Conservation (phyloP, 768 basidiomycete species). For the Rhizopogon vesiculosus region DNA sequence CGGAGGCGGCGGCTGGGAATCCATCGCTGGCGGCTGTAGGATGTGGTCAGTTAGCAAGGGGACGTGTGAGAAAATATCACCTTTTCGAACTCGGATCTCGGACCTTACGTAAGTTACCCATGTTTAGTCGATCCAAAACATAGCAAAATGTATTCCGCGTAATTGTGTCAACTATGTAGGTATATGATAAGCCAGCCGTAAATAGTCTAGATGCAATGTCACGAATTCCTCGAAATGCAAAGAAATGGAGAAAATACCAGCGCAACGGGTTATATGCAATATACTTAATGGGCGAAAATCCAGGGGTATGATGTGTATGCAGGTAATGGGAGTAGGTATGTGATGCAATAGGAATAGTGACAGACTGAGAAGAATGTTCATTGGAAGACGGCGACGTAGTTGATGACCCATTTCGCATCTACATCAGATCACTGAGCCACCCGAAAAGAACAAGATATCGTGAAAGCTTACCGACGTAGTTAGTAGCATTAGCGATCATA, state of each 20-base stretch:
- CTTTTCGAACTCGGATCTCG: slow-evolving; percentile 15
- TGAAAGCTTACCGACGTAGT: slow-evolving; percentile 41
- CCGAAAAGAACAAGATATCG: not conserved
- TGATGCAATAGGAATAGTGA: not conserved
- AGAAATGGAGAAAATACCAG: slow-evolving; percentile 5
- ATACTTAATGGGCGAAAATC: not conserved
- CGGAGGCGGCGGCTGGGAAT: slow-evolving; percentile 28
- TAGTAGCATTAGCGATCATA: slow-evolving; percentile 50
- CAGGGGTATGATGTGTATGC: not conserved
- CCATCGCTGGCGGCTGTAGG: slow-evolving; percentile 19
- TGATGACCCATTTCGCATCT: slow-evolving; percentile 56
- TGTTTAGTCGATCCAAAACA: not conserved
- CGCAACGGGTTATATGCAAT: not conserved
- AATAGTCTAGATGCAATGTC: not conserved
- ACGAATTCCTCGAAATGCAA: slow-evolving; percentile 2
- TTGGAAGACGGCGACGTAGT: slow-evolving; percentile 52
- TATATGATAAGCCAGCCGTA: too few relatives aligned
- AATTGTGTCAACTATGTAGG: not conserved
- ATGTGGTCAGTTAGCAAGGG: slow-evolving; percentile 22
- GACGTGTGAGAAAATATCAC: slow-evolving; percentile 23
- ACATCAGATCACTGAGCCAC: not conserved
- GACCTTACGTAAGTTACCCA: not conserved
- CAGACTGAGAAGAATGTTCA: slow-evolving; percentile 1
- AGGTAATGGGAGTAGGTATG: not conserved
- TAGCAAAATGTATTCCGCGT: not conserved